phyloP scores from a whole-genome alignment of 805 yeast species.

The Tanozyma kutaoensis region DNA sequence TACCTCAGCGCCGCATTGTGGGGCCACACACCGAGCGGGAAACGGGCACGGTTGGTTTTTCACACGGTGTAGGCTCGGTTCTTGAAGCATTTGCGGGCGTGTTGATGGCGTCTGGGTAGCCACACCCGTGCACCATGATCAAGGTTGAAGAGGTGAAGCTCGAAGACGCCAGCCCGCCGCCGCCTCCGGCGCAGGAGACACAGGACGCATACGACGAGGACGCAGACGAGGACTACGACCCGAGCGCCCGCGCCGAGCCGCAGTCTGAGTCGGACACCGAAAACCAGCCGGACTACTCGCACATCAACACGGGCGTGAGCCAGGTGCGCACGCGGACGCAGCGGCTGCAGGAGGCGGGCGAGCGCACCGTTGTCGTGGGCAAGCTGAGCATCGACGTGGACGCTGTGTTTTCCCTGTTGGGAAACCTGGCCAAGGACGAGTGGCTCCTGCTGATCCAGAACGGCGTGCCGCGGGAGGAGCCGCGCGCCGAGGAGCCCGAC shows the following conservation, averaged over 20 bases:
- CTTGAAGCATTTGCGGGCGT: too few relatives aligned
- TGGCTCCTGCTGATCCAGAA: constrained; percentile 5
- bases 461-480: too few relatives aligned
- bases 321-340: constrained; percentile 61
- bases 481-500: too few relatives aligned
- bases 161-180: too few relatives aligned
- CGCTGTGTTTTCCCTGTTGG: constrained; percentile 13
- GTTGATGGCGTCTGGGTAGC: too few relatives aligned
- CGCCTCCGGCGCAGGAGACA: too few relatives aligned
- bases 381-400: constrained; percentile 16
- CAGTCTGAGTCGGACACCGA: constrained; percentile 17
- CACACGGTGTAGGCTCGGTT: too few relatives aligned
- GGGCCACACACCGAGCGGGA: too few relatives aligned
- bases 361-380: neutral
- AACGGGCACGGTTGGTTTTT: too few relatives aligned
- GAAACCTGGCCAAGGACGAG: constrained; percentile 3
- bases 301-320: constrained; percentile 40
- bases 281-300: constrained; percentile 29
- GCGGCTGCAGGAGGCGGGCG: constrained; percentile 25
- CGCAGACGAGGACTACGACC: constrained; percentile 46
- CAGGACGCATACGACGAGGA: constrained; percentile 39
- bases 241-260: constrained; percentile 12
- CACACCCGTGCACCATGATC: too few relatives aligned
- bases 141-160: too few relatives aligned
- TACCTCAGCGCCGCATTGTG: too few relatives aligned